A percentile compares a stretch with the other conserved stretches of the same genome.
Conservation (phyloP, 768 basidiomycete species). For the Agaricus bisporus region DNA sequence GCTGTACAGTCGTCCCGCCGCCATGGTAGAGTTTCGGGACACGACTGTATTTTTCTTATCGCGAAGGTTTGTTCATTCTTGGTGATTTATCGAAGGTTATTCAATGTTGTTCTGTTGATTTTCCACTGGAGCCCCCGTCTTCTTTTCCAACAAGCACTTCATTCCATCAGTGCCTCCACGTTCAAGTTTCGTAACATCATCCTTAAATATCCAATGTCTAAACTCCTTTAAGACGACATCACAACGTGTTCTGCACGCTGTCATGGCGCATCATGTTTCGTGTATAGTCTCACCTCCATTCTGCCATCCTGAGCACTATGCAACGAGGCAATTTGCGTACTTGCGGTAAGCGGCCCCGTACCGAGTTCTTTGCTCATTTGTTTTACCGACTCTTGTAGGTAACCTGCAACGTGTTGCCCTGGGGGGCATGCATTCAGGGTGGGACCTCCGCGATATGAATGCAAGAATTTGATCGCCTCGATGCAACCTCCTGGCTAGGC, state of each 20-base stretch:
- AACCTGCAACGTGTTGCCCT: slow-evolving; percentile 14
- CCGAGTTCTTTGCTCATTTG: neutral
- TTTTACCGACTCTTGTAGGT: neutral
- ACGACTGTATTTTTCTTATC: no score
- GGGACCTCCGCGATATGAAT: slow-evolving; percentile 8
- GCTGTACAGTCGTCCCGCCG: neutral
- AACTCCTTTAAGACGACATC: neutral
- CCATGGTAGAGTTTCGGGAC: no score
- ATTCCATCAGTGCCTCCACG: neutral
- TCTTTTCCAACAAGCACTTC: no score
- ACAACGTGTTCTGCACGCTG: slow-evolving; percentile 7
- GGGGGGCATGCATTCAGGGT: slow-evolving; percentile 4
- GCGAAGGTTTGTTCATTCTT: no score
- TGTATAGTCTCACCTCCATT: neutral
- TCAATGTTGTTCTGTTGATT: neutral
- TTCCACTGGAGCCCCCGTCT: neutral
- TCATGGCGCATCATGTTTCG: slow-evolving; percentile 8
- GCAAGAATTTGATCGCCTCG: slow-evolving; percentile 25
- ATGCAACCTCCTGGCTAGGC: slow-evolving; percentile 37
- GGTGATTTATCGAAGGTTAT: no score
- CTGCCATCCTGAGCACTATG: neutral
- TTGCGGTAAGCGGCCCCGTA: slow-evolving; percentile 1
- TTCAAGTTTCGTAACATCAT: no score
- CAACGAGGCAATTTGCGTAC: slow-evolving; percentile 1
- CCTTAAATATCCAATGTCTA: neutral